Percentiles rank a stretch among this genome's conserved stretches.
phyloP scores from a whole-genome alignment of 176 grass and related monocot genomes.

The Aegilops longissima region DNA sequence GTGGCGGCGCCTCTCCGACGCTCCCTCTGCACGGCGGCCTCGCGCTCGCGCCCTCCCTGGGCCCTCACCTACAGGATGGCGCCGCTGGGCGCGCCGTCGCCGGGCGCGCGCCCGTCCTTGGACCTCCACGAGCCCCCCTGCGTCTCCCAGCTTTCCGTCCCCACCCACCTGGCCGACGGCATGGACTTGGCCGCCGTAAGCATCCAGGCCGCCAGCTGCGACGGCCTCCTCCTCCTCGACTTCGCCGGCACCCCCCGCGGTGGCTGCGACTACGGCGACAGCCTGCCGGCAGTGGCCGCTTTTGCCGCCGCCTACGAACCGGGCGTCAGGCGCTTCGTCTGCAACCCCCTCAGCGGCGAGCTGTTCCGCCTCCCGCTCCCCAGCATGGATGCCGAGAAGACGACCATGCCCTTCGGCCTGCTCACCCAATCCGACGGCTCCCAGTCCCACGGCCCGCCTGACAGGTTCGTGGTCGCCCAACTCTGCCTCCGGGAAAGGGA shows the following conservation, averaged over 20 bases:
- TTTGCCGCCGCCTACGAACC: not conserved
- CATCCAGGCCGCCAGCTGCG: not conserved
- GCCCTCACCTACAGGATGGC: not conserved
- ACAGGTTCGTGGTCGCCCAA: not conserved
- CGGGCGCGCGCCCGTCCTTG: not conserved
- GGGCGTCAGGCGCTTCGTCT: not conserved
- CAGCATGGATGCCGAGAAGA: no score
- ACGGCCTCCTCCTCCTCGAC: conserved; percentile 3
- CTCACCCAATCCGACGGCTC: no score
- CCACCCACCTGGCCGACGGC: not conserved
- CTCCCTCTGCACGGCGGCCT: not conserved
- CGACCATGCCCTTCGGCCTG: no score
- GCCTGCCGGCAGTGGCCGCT: not conserved
- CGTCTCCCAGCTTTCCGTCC: not conserved
- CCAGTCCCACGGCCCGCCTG: no score
- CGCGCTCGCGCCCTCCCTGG: conserved; percentile 1
- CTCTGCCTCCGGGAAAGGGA: not conserved
- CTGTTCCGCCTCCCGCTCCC: no score
- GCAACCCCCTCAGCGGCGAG: no score
- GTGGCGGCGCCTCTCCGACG: not conserved
- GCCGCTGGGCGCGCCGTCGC: not conserved
- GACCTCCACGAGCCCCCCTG: not conserved
- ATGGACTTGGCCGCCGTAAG: not conserved
- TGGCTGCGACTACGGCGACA: no score
- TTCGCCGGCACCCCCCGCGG: not conserved